Conservation (phyloP, 495 filamentous ascomycete species). For the Parathielavia appendiculata region DNA sequence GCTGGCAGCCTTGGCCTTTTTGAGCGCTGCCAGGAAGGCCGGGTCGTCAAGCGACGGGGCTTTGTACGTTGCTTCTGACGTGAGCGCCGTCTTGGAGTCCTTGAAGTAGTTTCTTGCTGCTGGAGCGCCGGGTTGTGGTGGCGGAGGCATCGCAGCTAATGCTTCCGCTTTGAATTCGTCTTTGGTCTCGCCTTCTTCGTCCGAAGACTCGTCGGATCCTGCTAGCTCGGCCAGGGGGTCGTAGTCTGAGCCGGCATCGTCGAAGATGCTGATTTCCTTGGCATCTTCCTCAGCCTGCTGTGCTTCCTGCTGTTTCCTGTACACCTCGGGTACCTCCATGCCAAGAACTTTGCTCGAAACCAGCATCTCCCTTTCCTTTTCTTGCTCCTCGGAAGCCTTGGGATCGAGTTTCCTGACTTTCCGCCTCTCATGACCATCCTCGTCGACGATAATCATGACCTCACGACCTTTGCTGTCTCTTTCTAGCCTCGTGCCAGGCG, state of each 20-base stretch:
- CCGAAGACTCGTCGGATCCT: constrained; percentile 45
- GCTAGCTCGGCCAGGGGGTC: constrained; percentile 74
- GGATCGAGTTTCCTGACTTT: constrained; percentile 61
- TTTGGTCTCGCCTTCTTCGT: constrained; percentile 24
- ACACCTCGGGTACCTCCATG: constrained; percentile 68
- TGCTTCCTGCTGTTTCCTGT: constrained; percentile 39
- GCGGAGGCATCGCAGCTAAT: constrained; percentile 38
- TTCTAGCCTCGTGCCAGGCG: constrained; percentile 62
- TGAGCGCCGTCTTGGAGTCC: constrained; percentile 42
- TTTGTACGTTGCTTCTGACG: constrained; percentile 43
- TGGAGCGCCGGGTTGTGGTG: constrained; percentile 32
- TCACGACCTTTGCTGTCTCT: constrained; percentile 70
- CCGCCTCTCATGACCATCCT: constrained; percentile 80
- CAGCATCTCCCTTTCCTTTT: constrained; percentile 48
- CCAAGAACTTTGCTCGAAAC: constrained; percentile 69
- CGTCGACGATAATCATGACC: constrained; percentile 78
- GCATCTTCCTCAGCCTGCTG: constrained; percentile 49
- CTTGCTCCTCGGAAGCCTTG: constrained; percentile 27
- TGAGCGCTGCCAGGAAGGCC: constrained; percentile 73
- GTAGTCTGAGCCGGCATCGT: constrained; percentile 79
- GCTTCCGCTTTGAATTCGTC: constrained; percentile 15
- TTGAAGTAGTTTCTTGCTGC: constrained; percentile 57
- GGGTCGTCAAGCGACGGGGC: constrained; percentile 64
- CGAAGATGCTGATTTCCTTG: constrained; percentile 73
- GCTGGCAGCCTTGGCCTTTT: constrained; percentile 72